Base-by-base conservation (phyloP, 768 basidiomycete genomes). In the Clitopilus passeckerianus region DNA sequence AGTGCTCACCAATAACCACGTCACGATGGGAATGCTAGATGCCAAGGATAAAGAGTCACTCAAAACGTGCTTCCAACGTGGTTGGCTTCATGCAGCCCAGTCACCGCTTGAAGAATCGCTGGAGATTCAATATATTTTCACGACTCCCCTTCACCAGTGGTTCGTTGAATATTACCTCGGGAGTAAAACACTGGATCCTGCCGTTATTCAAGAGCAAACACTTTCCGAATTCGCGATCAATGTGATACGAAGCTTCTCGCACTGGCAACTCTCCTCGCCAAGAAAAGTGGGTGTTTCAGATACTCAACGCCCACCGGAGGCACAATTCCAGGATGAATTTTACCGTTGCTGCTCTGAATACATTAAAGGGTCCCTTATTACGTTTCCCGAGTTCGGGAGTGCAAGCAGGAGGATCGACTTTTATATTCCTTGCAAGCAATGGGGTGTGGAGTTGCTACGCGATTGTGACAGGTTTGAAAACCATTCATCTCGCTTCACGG, bases 281-380 rank as follows among this genome's bases (percentile, higher is more conserved):
- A 41, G 53, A 58, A n/a, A 15, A n/a, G 53, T 64, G 1, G 63
- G 58, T 30, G 41, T 60, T 37, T 59, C 60, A 20, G 46, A 10
- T 18, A 50, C 44, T 56, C 65, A 60, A 57, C 55, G 59, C 30
- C n/a, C 41, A 16, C 61, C 61, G 12, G 63, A 63, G 60, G 63
- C 65, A 15, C 60, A 58, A 53, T 65, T 59, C 46, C 60, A 64
- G 57, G 65, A 65, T 33, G 63, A 65, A 59, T 64, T 64, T 24
- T 66, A 66, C 41, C 60, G 52, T 41, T 57, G 57, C 46, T 64
- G 59, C 54, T 44, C 35, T 27, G 35, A n/a, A 43, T 22, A 14
- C 60, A 50, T 61, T 18, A 60, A 64, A 12, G 63, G 63, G 50
- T 60, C 58, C 12, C 46, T 66, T 34, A 34, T 64, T n/a, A 43